Base-by-base conservation (phyloP, 2,329 filamentous ascomycete species). In the Ceratocystis destructans region DNA sequence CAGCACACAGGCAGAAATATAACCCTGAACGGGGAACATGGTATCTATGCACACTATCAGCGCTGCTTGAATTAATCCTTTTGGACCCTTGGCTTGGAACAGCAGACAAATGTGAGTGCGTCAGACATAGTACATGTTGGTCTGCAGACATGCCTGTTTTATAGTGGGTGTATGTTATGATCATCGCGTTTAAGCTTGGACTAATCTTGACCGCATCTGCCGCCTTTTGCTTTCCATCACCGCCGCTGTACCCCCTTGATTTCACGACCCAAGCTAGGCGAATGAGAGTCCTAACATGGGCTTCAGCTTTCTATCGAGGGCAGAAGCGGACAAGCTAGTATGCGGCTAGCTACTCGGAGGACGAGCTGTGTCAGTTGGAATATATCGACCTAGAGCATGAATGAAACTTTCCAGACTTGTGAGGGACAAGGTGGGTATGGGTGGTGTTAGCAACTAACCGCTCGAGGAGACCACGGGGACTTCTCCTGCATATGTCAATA, bases 191-290 rank as follows among this genome's bases (percentile, higher is more conserved):
- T 33, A 59, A 59, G 55, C 28, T 31, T 31, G 25, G 53, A 57
- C 53, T 33, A 28, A n/a, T n/a, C 55, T 59, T 59, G 55, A 59
- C 55, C 55, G 55, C 55, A 59, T 59, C 55, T 37, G 55, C 28
- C 55, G 28, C 55, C 55, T 10, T 59, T 59, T 59, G 5, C 5
- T 20, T 10, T 6, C 20, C 22, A 28, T 53, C 20, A n/a, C 6
- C 46, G n/a, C 20, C 8, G 46, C 15, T 28, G 48, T 53, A 53
- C 8, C 48, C n/a, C 8, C 37, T 41, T 41, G 37, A 41, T 41
- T 41, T 15, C 37, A 41, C 10, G 10, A 5, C 10, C 10, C 12
- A 12, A 41, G 37, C 37, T 15, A 15, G 10, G 15, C 37, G 37
- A 12, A 12, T 41, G 37, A 15, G 37, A 12, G 37, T 4, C 3